A percentile compares a stretch with the other conserved stretches of the same genome.
These are phyloP conservation scores for Jaltomata sinuosa DNA, from an alignment of 257 asterid species.

Conservation along the genomic window DNA sequence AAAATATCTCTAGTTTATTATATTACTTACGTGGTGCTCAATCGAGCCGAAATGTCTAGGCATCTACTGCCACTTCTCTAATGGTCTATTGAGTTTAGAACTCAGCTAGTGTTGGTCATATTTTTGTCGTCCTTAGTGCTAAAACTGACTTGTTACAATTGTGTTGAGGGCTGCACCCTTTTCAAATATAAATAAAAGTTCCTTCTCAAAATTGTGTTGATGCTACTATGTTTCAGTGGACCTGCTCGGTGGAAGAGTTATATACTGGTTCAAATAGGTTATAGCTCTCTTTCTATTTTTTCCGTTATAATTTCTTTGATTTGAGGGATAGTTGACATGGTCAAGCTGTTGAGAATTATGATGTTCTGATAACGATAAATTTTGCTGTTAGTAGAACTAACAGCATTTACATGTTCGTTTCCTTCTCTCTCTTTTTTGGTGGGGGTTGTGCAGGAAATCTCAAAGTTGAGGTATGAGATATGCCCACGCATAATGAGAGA, in stretches of 20 bases:
- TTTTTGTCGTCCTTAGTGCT: background rate
- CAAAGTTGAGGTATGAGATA: constrained; percentile 66
- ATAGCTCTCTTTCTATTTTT: background rate
- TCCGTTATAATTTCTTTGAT: background rate
- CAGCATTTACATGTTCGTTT: background rate
- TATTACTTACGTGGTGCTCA: background rate
- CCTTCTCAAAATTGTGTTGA: background rate
- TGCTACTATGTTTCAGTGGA: background rate
- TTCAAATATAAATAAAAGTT: background rate
- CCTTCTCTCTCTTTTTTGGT: background rate
- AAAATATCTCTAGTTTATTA: background rate
- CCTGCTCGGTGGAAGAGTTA: background rate
- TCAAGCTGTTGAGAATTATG: background rate
- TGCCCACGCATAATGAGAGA: constrained; percentile 93
- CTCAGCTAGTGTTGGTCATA: background rate
- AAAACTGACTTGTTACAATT: background rate
- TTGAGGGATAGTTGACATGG: background rate
- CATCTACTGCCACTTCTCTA: background rate
- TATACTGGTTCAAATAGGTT: background rate
- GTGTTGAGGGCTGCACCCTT: background rate
- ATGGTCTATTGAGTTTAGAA: background rate
- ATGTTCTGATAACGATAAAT: background rate
- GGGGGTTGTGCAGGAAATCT: constrained; percentile 78
- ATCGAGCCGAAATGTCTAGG: background rate
- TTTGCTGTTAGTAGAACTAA: background rate